Evolutionary conservation across 768 basidiomycete genomes (phyloP).

Genomic region (Coprinopsis sp.): DNA sequence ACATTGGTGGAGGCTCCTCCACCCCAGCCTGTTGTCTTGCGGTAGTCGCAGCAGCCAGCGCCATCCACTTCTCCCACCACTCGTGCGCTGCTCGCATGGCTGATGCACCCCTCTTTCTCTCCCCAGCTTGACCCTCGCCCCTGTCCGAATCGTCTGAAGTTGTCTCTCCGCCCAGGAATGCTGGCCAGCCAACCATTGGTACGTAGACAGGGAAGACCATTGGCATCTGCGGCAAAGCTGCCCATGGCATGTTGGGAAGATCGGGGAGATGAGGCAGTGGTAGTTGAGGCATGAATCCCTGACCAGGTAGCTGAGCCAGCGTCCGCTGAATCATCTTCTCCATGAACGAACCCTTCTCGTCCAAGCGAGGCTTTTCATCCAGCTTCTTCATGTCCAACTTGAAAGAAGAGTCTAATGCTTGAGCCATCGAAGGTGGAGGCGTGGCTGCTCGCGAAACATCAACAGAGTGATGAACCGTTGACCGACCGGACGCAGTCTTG

Average conservation of each 20-base stretch:
- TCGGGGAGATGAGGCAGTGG: conserved; percentile 56
- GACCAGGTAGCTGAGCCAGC: conserved; percentile 59
- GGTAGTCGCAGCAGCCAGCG: conserved; percentile 46
- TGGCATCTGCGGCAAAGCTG: conserved; percentile 59
- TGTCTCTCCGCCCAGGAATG: conserved; percentile 53
- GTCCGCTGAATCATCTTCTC: conserved; percentile 76
- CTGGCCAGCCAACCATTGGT: conserved; percentile 58
- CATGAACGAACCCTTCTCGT: conserved; percentile 52
- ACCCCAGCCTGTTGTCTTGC: conserved; percentile 39
- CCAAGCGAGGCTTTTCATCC: conserved; percentile 25
- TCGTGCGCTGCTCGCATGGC: conserved; percentile 55
- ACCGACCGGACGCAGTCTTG: conserved; percentile 25
- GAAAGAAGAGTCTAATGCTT: not conserved
- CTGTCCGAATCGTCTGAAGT: conserved; percentile 17
- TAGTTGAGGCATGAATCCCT: conserved; percentile 41
- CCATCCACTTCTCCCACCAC: conserved; percentile 78
- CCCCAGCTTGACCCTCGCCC: conserved; percentile 27
- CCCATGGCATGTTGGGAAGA: conserved; percentile 67
- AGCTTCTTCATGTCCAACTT: conserved; percentile 11
- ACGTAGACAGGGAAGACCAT: conserved; percentile 79
- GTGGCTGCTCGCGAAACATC: conserved; percentile 30
- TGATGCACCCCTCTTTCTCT: conserved; percentile 35
- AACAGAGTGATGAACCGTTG: conserved; percentile 25
- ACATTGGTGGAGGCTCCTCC: conserved; percentile 65
- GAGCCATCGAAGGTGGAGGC: conserved; percentile 20